Percentiles rank a stretch among this genome's conserved stretches.
Evolutionary conservation across 192 early-diverging fungal genomes (phyloP).

Genomic region (Linnemannia schmuckeri): DNA sequence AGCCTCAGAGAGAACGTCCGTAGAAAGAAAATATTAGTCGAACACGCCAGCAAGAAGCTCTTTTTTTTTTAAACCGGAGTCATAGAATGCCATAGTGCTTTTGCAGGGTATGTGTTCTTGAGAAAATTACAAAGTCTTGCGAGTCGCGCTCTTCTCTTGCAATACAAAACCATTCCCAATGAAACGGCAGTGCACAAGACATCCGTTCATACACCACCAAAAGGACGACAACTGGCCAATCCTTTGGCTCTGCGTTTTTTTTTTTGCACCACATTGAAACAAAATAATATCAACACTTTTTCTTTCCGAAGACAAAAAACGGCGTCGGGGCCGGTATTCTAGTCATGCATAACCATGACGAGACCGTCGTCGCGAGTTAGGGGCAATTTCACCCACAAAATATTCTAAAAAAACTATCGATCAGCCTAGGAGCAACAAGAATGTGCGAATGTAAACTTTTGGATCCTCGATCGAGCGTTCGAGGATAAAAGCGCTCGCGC

Average conservation of each 20-base stretch:
- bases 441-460: background rate
- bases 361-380: background rate
- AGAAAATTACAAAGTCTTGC: too few species aligned
- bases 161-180: too few species aligned
- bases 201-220: background rate
- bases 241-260: background rate
- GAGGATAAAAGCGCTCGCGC: background rate
- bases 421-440: background rate
- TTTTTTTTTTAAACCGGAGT: too few species aligned
- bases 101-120: too few species aligned
- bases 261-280: background rate
- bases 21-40: too few species aligned
- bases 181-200: background rate
- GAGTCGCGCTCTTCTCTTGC: too few species aligned
- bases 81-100: too few species aligned
- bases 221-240: background rate
- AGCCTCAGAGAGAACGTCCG: too few species aligned
- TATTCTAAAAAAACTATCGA: too few species aligned
- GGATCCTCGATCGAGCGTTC: background rate
- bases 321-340: background rate
- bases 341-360: background rate
- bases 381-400: background rate
- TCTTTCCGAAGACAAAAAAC: background rate
- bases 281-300: background rate
- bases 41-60: too few species aligned